Conservation (phyloP, 23 red algal species). For the Gracilaria gracilis region DNA sequence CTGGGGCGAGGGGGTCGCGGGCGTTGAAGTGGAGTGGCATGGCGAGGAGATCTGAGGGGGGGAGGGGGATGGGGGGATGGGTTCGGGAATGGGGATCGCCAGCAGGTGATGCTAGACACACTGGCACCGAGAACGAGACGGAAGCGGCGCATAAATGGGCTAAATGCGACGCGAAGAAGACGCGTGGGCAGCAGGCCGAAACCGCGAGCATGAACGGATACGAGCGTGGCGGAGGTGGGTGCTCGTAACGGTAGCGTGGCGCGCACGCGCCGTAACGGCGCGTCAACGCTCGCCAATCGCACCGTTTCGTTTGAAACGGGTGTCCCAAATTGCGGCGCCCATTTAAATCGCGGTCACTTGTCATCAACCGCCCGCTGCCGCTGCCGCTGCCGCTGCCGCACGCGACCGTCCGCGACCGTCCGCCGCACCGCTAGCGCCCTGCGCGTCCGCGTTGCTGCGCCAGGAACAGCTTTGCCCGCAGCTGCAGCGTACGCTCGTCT, state of each 20-base stretch:
- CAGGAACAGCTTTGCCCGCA: constrained; percentile 20
- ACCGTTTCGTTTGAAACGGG: constrained; percentile 34
- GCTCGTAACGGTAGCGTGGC: constrained; percentile 22
- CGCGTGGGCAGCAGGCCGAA: constrained; percentile 5
- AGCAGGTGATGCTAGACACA: not conserved
- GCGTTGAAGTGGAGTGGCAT: constrained; percentile 9
- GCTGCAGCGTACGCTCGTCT: constrained; percentile 10
- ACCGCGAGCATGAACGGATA: constrained; percentile 32
- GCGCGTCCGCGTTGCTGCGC: constrained; percentile 21
- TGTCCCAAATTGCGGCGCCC: constrained; percentile 23
- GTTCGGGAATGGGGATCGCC: not conserved
- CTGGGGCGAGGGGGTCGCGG: constrained; percentile 22
- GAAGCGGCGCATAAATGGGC: constrained; percentile 29
- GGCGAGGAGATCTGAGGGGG: not conserved
- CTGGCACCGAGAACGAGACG: not conserved
- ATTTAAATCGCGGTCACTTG: constrained; percentile 36
- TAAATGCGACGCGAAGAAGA: constrained; percentile 1
- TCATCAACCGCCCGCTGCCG: not conserved
- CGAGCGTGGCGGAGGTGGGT: constrained; percentile 14
- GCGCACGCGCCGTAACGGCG: constrained; percentile 33
- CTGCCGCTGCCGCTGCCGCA: not conserved
- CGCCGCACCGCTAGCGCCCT: not conserved
- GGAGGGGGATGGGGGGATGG: not conserved
- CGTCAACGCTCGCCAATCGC: constrained; percentile 30
- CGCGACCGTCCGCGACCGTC: not conserved